Percentiles rank a stretch among this genome's conserved stretches.
Evolutionary conservation across 768 basidiomycete species (phyloP).

Genomic region (Tricholoma terreum): DNA sequence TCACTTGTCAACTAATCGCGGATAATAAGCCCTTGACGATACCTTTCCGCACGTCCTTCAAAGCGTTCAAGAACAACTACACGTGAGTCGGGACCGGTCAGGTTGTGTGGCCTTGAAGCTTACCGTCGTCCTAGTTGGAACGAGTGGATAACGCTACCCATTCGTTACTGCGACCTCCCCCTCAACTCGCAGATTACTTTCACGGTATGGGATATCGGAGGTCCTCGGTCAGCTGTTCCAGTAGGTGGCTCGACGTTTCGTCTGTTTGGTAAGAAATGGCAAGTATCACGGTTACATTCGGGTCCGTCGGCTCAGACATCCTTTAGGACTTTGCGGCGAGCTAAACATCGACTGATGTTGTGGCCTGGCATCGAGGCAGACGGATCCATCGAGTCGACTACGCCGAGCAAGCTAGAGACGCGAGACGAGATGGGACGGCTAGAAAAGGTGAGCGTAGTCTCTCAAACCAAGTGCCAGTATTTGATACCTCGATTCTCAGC

Average conservation of each 20-base stretch:
- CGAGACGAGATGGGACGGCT: slow-evolving; percentile 94
- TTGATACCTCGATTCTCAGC: slow-evolving; percentile 39
- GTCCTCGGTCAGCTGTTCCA: slow-evolving; percentile 72
- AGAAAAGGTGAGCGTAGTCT: slow-evolving; percentile 63
- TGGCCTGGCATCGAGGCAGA: slow-evolving; percentile 88
- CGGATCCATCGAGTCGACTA: slow-evolving; percentile 73
- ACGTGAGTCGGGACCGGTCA: slow-evolving; percentile 44
- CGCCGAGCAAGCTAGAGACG: slow-evolving; percentile 79
- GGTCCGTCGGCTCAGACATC: neutral
- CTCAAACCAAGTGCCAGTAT: neutral
- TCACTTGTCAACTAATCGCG: slow-evolving; percentile 87
- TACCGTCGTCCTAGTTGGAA: slow-evolving; percentile 59
- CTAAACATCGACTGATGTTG: slow-evolving; percentile 84
- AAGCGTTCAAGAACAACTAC: slow-evolving; percentile 83
- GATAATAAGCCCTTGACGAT: slow-evolving; percentile 93
- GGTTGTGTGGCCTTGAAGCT: neutral
- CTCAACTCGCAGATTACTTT: slow-evolving; percentile 85
- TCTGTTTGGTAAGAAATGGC: slow-evolving; percentile 94
- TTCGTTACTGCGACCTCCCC: slow-evolving; percentile 92
- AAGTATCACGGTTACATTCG: slow-evolving; percentile 13
- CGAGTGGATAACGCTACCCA: slow-evolving; percentile 89
- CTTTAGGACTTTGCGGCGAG: slow-evolving; percentile 81
- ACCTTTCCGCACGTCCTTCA: slow-evolving; percentile 88
- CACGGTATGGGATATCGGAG: slow-evolving; percentile 94
- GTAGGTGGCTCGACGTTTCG: slow-evolving; percentile 91